Evolutionary conservation across 2,329 filamentous ascomycete genomes (phyloP).

Genomic region (Rhinocladiella similis): DNA sequence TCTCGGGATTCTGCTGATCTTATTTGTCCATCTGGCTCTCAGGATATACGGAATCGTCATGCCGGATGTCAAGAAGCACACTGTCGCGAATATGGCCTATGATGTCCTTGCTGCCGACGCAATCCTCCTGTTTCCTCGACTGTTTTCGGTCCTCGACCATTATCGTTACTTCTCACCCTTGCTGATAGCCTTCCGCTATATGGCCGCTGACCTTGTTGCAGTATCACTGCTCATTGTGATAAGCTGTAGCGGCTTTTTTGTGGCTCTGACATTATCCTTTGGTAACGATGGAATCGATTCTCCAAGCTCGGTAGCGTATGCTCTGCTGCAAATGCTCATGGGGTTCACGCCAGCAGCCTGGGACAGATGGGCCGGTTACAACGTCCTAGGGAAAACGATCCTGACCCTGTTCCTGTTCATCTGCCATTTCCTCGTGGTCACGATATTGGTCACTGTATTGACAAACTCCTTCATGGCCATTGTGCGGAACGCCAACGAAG

Average conservation of each 20-base stretch:
- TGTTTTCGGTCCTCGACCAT: conserved; percentile 91
- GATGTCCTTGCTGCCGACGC: conserved; percentile 92
- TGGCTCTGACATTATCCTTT: conserved; percentile 85
- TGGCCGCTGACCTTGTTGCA: conserved; percentile 86
- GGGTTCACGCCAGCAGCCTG: conserved; percentile 94
- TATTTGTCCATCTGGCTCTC: conserved; percentile 87
- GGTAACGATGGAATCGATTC: conserved; percentile 65
- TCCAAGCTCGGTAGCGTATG: conserved; percentile 76
- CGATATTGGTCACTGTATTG: conserved; percentile 91
- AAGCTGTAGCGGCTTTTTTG: conserved; percentile 90
- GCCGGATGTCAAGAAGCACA: conserved; percentile 66
- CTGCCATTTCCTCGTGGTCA: conserved; percentile 91
- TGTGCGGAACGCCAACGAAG: conserved; percentile 87
- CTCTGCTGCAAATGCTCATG: conserved; percentile 91
- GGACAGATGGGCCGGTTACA: conserved; percentile 83
- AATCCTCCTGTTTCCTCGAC: conserved; percentile 81
- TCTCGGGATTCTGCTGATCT: conserved; percentile 79
- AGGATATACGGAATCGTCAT: conserved; percentile 84
- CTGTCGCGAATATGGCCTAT: conserved; percentile 81
- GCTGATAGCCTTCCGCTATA: conserved; percentile 88
- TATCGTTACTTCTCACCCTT: conserved; percentile 96
- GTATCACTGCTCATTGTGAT: conserved; percentile 83
- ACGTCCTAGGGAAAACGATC: conserved; percentile 72
- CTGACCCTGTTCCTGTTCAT: conserved; percentile 86
- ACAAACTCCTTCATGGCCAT: conserved; percentile 97